Evolutionary conservation across 352 stramenopile species (phyloP).

Genomic region (Discostella stelligera): DNA sequence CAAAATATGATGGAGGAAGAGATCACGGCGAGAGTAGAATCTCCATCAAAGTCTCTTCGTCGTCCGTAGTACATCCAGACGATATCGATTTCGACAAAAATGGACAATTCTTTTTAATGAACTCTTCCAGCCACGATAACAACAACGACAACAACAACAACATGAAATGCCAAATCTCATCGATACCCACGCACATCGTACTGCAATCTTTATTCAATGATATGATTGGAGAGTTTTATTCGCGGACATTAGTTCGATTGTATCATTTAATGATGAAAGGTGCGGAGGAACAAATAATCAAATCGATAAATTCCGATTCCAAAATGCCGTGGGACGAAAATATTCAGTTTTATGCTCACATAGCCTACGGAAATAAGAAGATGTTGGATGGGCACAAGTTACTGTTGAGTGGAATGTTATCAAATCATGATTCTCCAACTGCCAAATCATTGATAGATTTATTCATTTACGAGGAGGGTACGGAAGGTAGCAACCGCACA

Average conservation of each 20-base stretch:
- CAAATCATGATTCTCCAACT: slow-evolving; percentile 20
- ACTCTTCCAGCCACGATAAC: neutral
- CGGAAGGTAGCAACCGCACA: neutral
- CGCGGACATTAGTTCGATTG: slow-evolving; percentile 30
- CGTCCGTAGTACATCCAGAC: slow-evolving; percentile 9
- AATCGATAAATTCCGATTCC: neutral
- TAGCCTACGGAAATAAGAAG: slow-evolving; percentile 26
- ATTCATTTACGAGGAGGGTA: slow-evolving; percentile 15
- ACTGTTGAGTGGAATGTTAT: slow-evolving; percentile 43
- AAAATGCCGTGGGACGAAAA: slow-evolving; percentile 29
- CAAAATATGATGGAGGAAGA: slow-evolving; percentile 42
- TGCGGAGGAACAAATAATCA: slow-evolving; percentile 4
- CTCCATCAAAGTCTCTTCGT: slow-evolving; percentile 26
- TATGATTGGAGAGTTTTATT: slow-evolving; percentile 59
- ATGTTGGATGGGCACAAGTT: slow-evolving; percentile 52
- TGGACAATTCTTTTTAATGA: slow-evolving; percentile 1
- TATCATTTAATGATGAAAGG: slow-evolving; percentile 35
- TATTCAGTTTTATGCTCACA: slow-evolving; percentile 54
- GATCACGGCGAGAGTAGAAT: slow-evolving; percentile 29
- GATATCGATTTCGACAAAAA: slow-evolving; percentile 1
- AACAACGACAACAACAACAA: neutral
- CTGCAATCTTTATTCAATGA: slow-evolving; percentile 52
- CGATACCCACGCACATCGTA: slow-evolving; percentile 30
- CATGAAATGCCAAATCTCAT: slow-evolving; percentile 30
- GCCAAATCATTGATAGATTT: slow-evolving; percentile 42